Evolutionary conservation across 78 protist species (phyloP).

Genomic region (slime mould (Dictyostelium discoideum)): dicty_2.7 NC_007091.3:1521001-1521500

Average conservation of each 20-base stretch:
- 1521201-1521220: slow-evolving; percentile 44
- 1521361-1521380: slow-evolving; percentile 49
- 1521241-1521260: slow-evolving; percentile 57
- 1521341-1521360: slow-evolving; percentile 18
- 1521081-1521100: not conserved
- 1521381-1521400: slow-evolving; percentile 8
- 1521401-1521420: slow-evolving; percentile 50
- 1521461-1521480: slow-evolving; percentile 51
- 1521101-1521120: slow-evolving; percentile 24
- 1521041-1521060: not conserved
- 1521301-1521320: slow-evolving; percentile 59
- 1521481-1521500: slow-evolving; percentile 5
- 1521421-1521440: slow-evolving; percentile 16
- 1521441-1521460: slow-evolving; percentile 13
- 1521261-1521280: slow-evolving; percentile 13
- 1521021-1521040: not conserved
- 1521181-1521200: slow-evolving; percentile 6
- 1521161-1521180: slow-evolving; percentile 32
- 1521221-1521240: slow-evolving; percentile 37
- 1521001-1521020: not conserved
- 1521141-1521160: slow-evolving; percentile 27
- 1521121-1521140: slow-evolving; percentile 28
- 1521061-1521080: not conserved
- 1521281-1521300: slow-evolving; percentile 35
- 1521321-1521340: slow-evolving; percentile 51